phyloP scores from a whole-genome alignment of 176 grass and related monocot species.

The Eremochloa ophiuroides region DNA sequence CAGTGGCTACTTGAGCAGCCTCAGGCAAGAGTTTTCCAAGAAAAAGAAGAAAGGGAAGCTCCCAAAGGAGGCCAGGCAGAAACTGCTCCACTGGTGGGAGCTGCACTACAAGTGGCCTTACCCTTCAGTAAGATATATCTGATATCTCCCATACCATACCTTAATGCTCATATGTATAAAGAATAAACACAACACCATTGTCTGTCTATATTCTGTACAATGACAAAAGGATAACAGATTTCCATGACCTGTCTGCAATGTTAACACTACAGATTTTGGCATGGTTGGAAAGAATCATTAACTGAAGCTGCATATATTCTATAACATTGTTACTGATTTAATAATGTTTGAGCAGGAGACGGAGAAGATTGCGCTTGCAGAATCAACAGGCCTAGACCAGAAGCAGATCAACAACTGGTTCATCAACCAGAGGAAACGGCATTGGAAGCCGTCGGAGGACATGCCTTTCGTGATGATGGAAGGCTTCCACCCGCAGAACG shows the following conservation, averaged over 20 bases:
- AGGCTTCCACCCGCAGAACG: conserved; percentile 55
- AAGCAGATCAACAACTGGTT: conserved; percentile 92
- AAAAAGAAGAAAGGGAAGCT: conserved; percentile 91
- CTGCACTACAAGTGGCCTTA: conserved; percentile 86
- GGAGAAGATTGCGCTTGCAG: conserved; percentile 58
- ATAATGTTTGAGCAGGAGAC: conserved; percentile 33
- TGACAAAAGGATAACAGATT: not conserved
- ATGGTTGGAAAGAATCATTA: not conserved
- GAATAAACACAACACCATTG: not conserved
- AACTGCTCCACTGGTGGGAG: conserved; percentile 80
- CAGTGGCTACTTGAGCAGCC: conserved; percentile 77
- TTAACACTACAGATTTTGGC: not conserved
- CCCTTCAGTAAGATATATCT: conserved; percentile 50
- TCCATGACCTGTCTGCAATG: not conserved
- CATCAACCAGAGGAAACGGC: conserved; percentile 79
- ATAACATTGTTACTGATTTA: not conserved
- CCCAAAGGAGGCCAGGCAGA: conserved; percentile 79
- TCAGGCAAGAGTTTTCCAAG: conserved; percentile 80
- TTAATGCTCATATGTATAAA: not conserved
- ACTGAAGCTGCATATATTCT: not conserved
- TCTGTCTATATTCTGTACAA: not conserved
- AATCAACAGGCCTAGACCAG: conserved; percentile 69
- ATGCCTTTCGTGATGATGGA: conserved; percentile 74
- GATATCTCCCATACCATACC: not conserved
- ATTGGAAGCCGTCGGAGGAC: conserved; percentile 70